Percentiles rank a stretch among this genome's conserved stretches.
Conservation (phyloP, 176 grass and related monocot genomes). For the Phyllostachys edulis region DNA sequence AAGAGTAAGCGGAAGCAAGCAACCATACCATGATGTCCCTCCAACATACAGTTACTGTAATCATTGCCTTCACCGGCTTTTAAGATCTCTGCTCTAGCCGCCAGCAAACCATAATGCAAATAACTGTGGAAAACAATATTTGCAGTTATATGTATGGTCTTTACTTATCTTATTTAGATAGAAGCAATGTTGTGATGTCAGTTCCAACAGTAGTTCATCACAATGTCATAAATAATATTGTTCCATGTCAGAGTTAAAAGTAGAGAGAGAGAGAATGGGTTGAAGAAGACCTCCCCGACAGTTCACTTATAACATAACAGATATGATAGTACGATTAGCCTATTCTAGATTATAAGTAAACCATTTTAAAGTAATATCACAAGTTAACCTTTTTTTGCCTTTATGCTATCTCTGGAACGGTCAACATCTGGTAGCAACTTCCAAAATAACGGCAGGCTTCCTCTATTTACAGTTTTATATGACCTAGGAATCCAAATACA, state of each 20-base stretch:
- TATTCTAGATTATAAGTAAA: background rate
- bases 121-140: constrained; percentile 58
- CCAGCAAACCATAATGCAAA: constrained; percentile 91
- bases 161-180: constrained; percentile 18
- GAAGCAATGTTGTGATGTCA: background rate
- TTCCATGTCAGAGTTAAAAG: constrained; percentile 16
- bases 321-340: background rate
- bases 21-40: constrained; percentile 75
- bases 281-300: constrained; percentile 7
- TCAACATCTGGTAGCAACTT: constrained; percentile 16
- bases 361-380: constrained; percentile 9
- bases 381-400: background rate
- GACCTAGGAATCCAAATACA: constrained; percentile 9
- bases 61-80: constrained; percentile 53
- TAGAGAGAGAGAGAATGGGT: background rate
- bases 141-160: constrained; percentile 5
- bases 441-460: constrained; percentile 16
- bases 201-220: constrained; percentile 1
- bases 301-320: background rate
- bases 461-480: constrained; percentile 14
- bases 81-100: constrained; percentile 94
- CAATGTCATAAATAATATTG: constrained; percentile 5
- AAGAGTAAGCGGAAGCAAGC: constrained; percentile 10
- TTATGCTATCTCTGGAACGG: background rate
- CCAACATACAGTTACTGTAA: constrained; percentile 74